Conservation (phyloP, 768 basidiomycete species). For the Hygrophorus pudorinus region DNA sequence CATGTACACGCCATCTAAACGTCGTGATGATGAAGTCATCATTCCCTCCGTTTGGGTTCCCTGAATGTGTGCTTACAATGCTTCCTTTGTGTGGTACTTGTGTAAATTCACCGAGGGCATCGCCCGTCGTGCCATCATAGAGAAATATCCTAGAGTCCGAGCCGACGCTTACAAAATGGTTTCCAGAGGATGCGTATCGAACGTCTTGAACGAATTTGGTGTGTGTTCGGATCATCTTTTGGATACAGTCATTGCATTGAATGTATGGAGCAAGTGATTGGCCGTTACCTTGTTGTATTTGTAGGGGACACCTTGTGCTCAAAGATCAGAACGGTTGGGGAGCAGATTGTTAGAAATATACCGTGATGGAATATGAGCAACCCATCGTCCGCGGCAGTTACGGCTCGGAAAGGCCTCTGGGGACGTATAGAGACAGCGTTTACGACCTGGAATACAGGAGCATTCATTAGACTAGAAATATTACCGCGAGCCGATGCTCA, state of each 20-base stretch:
- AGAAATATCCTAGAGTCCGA: constrained; percentile 82
- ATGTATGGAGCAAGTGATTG: not conserved
- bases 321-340: not conserved
- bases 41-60: not conserved
- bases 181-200: constrained; percentile 71
- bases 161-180: constrained; percentile 80
- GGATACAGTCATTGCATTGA: not conserved
- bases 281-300: constrained; percentile 69
- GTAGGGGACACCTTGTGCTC: constrained; percentile 62
- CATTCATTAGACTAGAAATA: not conserved
- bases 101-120: constrained; percentile 58
- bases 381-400: constrained; percentile 80
- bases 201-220: constrained; percentile 91
- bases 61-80: constrained; percentile 38
- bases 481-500: constrained; percentile 14
- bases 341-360: constrained; percentile 9
- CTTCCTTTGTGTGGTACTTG: constrained; percentile 66
- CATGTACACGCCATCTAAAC: constrained; percentile 67
- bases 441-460: constrained; percentile 44
- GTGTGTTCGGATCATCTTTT: constrained; percentile 75
- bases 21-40: not conserved
- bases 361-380: constrained; percentile 78
- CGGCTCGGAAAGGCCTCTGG: constrained; percentile 86
- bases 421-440: constrained; percentile 85
- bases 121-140: constrained; percentile 86